Conservation (phyloP, 192 early-diverging fungal genomes). For the Linnemannia exigua region DNA sequence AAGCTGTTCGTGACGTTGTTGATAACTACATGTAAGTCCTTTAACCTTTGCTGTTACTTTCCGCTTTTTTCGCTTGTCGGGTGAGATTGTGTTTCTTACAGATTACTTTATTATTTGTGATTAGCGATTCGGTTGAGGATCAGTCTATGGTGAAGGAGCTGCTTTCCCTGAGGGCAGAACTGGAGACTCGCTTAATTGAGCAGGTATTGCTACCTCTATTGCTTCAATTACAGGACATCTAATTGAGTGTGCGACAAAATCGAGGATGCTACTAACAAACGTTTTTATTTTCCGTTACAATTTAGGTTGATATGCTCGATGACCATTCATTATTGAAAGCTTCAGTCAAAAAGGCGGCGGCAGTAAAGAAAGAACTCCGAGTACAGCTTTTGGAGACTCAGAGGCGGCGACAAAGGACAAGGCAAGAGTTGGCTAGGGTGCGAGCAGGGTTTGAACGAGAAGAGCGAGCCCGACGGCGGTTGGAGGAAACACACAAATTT, state of each 20-base stretch:
- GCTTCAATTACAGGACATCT: background rate
- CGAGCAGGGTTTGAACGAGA: conserved; percentile 39
- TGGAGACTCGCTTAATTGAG: conserved; percentile 42
- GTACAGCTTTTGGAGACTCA: conserved; percentile 39
- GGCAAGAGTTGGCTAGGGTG: conserved; percentile 30
- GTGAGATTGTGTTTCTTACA: background rate
- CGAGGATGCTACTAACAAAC: background rate
- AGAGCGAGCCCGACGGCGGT: conserved; percentile 32
- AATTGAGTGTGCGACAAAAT: background rate
- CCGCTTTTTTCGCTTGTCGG: background rate
- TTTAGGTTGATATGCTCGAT: conserved; percentile 42
- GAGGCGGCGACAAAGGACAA: conserved; percentile 20
- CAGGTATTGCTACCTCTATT: conserved; percentile 24
- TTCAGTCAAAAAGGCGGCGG: conserved; percentile 39
- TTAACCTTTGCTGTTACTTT: background rate
- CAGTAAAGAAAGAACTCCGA: conserved; percentile 44
- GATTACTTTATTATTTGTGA: background rate
- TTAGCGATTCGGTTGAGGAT: conserved; percentile 37
- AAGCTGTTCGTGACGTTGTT: conserved; percentile 41
- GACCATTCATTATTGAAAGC: conserved; percentile 34
- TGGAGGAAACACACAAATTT: conserved; percentile 50
- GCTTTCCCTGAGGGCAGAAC: conserved; percentile 14
- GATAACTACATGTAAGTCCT: conserved; percentile 50
- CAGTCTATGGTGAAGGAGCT: conserved; percentile 24
- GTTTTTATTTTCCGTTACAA: background rate